Conservation (phyloP, 495 filamentous ascomycete genomes). For the Xylaria palmicola region DNA sequence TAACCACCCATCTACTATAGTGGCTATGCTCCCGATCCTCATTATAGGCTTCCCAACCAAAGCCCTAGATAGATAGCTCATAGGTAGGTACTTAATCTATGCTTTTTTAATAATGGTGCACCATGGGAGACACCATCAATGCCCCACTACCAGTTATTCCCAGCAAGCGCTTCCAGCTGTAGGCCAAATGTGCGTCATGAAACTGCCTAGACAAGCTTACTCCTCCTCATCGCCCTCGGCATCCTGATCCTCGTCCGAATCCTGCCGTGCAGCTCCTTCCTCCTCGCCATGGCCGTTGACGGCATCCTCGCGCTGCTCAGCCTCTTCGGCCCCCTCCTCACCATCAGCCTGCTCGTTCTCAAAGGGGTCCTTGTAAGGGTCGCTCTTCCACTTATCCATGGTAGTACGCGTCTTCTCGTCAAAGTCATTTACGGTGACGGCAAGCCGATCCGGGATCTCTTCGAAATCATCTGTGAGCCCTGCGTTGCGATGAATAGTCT, state of each 20-base stretch:
- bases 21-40: too few relatives aligned
- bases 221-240: constrained; percentile 31
- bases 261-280: constrained; percentile 30
- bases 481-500: constrained; percentile 51
- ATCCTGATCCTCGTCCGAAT: constrained; percentile 39
- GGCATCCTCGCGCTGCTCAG: constrained; percentile 9
- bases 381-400: constrained; percentile 39
- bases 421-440: constrained; percentile 44
- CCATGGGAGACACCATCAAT: too few relatives aligned
- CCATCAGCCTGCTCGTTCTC: constrained; percentile 29
- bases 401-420: constrained; percentile 37
- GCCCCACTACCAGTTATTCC: too few relatives aligned
- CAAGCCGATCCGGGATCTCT: constrained; percentile 44
- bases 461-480: constrained; percentile 40
- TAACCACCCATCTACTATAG: too few relatives aligned
- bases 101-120: too few relatives aligned
- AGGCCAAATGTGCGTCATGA: not conserved
- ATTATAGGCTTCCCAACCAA: too few relatives aligned
- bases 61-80: too few relatives aligned
- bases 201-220: not conserved
- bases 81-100: too few relatives aligned
- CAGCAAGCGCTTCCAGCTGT: too few relatives aligned
- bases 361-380: constrained; percentile 33
- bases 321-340: constrained; percentile 9
- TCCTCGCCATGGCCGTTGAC: constrained; percentile 24